A percentile compares a stretch with the other conserved stretches of the same genome.
Conservation (phyloP, 768 basidiomycete genomes). For the Lactifluus echinatus region DNA sequence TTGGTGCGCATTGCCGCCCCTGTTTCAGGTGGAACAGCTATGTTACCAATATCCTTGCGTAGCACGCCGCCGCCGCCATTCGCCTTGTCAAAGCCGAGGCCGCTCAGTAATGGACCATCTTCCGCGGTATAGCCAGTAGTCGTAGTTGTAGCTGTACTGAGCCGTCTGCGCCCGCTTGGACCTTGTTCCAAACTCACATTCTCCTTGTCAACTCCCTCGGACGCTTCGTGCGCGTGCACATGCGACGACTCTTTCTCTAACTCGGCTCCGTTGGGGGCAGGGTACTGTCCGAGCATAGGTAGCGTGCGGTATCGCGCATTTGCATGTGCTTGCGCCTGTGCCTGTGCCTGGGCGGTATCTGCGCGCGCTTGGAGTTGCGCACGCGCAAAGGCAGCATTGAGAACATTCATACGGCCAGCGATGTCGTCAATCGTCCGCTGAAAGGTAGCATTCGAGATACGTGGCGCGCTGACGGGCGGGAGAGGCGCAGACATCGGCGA, state of each 20-base stretch:
- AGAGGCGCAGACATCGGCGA: slow-evolving; percentile 24
- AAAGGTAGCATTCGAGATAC: slow-evolving; percentile 32
- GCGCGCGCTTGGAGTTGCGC: slow-evolving; percentile 20
- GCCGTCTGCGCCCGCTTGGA: slow-evolving; percentile 22
- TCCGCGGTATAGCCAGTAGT: slow-evolving; percentile 15
- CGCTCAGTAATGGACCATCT: slow-evolving; percentile 23
- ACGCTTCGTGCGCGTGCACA: background rate
- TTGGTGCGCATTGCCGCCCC: slow-evolving; percentile 34
- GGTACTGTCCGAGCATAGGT: slow-evolving; percentile 8
- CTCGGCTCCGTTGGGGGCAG: slow-evolving; percentile 3
- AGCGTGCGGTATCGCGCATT: background rate
- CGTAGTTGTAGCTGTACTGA: no score
- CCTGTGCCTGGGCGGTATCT: slow-evolving; percentile 10
- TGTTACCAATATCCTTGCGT: slow-evolving; percentile 47
- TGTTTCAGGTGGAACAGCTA: slow-evolving; percentile 30
- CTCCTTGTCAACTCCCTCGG: slow-evolving; percentile 31
- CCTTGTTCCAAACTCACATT: slow-evolving; percentile 24
- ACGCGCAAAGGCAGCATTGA: slow-evolving; percentile 23
- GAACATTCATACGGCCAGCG: slow-evolving; percentile 38
- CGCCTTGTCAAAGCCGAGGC: slow-evolving; percentile 27
- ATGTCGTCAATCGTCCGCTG: slow-evolving; percentile 39
- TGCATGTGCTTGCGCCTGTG: slow-evolving; percentile 1
- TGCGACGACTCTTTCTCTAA: slow-evolving; percentile 7
- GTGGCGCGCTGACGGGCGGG: slow-evolving; percentile 37
- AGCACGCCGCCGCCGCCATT: slow-evolving; percentile 22